Evolutionary conservation across 2,329 filamentous ascomycete genomes (phyloP), one percentile per base, ranked within the genome.

Genomic region (Colletotrichum orchidophilum): DNA sequence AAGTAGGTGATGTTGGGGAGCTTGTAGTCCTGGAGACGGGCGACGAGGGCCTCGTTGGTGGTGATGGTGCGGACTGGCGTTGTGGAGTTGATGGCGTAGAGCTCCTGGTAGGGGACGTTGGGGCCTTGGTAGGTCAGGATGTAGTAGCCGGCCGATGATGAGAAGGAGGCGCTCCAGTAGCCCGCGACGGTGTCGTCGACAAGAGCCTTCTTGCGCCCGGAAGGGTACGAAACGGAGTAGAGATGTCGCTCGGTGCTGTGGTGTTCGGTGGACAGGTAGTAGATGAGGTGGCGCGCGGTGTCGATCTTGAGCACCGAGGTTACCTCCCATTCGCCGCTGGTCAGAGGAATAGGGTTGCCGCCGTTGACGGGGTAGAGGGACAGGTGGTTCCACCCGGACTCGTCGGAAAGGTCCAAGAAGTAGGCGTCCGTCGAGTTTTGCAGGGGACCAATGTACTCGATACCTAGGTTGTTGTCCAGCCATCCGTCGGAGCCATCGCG

Each of bases 181-280:
- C 86, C 91, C 0, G 89, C 80, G 0, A 87, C 81, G 0, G 81
- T 84, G 64, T 91, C 88, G 63, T 93, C 88, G 5, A 93, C 91
- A 0, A 93, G 85, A 0, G 90, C 80, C 7, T 84, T 90, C 54
- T 88, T 87, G 73, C 87, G 81, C 11, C 83, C 81, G 0, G 84
- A 87, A 4, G 82, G 80, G 75, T 89, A 90, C 0, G 87, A 91
- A 12, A 93, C 88, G 2, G 88, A 91, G 82, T 92, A 93, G 5
- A 93, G 75, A 74, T 93, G 91, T 2, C 88, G 85, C 77, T 93
- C 91, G 0, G 90, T 92, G 71, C 87, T 90, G 81, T 93, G 90
- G 53, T 84, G 85, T 75, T 91, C 87, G 0, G 90, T 91, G 1
- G 91, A 91, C 2, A 86, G 85, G 81, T 88, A 93, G 81, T 92